Base-by-base conservation (phyloP, 176 grass and related monocot species). In the Puya raimondii region DNA sequence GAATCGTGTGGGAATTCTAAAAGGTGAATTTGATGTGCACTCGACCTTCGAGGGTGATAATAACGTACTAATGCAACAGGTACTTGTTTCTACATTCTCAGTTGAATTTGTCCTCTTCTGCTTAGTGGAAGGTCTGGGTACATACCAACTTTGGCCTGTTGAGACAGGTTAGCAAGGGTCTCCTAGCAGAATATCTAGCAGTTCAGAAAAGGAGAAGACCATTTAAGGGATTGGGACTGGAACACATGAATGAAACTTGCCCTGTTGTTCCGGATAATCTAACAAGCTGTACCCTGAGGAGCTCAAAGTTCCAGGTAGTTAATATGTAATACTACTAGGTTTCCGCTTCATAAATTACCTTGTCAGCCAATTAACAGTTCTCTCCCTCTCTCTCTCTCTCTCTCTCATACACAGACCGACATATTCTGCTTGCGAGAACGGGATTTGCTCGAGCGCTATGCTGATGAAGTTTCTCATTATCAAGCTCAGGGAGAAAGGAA, bases 1-100 rank as follows among this genome's bases (percentile, higher is more conserved):
- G 52, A 99, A 92, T 70, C 89, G 86, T 7, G 16, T 99, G 64
- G 86, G 94, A 65, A 85, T 92, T 83, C 84, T 99, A 61, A 99
- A 93, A 78, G 86, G 86, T 79, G 94, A 99, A 85, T 99, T 83
- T 81, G 94, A 99, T 85, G 94, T 99, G 64, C 94, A 99, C 63
- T 93, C 76, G 47, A 99, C 94, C 51, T 99, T 99, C 80, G 94
- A 99, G 83, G 94, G 94, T 72, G 94, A 97, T 63, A 97, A 97
- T 70, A 92, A 97, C 65, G 74, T 97, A 75, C 77, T 97, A 76
- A 83, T 97, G 82, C 94, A 97, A 70, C 94, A 97, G 89, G 94
- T 97, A 73, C 77, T 61, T 58, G n/a, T 52, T 70, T 79, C 10
- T 69, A 13, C 25, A 68, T 50, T 79, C 50, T 72, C 78, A 21